phyloP scores from a whole-genome alignment of 2,329 filamentous ascomycete species.

The Aspergillus sp. region DNA sequence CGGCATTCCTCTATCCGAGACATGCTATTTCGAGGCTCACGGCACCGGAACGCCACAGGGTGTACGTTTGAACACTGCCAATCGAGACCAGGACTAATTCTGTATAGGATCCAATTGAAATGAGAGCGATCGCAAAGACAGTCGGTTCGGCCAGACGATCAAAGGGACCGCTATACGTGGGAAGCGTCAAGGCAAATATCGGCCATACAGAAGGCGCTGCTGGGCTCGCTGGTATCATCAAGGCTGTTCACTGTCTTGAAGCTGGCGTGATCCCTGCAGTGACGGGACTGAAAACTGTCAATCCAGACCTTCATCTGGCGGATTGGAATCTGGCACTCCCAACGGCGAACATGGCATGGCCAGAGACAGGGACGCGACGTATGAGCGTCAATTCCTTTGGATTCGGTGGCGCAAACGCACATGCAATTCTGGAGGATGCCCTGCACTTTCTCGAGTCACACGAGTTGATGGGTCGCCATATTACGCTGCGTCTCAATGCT shows the following conservation, averaged over 20 bases:
- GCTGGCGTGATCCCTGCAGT: constrained; percentile 14
- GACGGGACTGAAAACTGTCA: constrained; percentile 16
- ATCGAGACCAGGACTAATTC: too few species aligned
- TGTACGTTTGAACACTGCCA: too few species aligned
- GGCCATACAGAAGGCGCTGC: constrained; percentile 16
- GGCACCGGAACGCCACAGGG: constrained; percentile 11
- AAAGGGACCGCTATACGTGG: constrained; percentile 5
- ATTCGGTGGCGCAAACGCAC: constrained; percentile 14
- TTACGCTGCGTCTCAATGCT: too few species aligned
- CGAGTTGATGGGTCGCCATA: too few species aligned
- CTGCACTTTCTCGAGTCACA: not conserved
- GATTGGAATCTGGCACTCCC: constrained; percentile 4
- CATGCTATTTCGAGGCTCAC: constrained; percentile 3
- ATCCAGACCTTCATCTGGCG: constrained; percentile 14
- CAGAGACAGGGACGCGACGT: constrained; percentile 8
- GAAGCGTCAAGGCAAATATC: constrained; percentile 15
- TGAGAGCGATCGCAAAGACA: not conserved
- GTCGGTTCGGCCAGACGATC: constrained; percentile 4
- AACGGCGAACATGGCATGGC: constrained; percentile 10
- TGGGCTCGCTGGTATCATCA: constrained; percentile 16
- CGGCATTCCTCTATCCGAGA: not conserved
- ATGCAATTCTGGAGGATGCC: constrained; percentile 16
- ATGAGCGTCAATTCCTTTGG: constrained; percentile 23
- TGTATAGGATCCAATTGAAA: constrained; percentile 4
- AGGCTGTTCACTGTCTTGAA: constrained; percentile 13